A percentile compares a stretch with the other conserved stretches of the same genome.
Conservation (phyloP, 495 filamentous ascomycete species). For the Entonaema liquescens region DNA sequence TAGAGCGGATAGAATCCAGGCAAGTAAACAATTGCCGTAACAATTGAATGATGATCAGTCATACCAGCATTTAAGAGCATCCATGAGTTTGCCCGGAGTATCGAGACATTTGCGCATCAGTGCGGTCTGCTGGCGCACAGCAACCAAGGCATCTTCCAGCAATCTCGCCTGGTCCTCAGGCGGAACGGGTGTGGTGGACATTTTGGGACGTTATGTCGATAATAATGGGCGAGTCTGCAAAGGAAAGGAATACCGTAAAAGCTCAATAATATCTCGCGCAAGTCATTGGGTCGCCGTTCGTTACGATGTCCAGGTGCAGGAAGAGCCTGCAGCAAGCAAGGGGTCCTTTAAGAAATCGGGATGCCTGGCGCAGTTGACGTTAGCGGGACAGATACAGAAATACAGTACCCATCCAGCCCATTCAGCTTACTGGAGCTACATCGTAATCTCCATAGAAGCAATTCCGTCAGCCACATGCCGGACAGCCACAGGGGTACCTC, state of each 20-base stretch:
- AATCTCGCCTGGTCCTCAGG: conserved; percentile 92
- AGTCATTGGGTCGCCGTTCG: conserved; percentile 31
- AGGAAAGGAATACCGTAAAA: conserved; percentile 12
- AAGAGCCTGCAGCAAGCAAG: conserved; percentile 20
- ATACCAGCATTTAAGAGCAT: conserved; percentile 98
- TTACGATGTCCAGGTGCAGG: conserved; percentile 18
- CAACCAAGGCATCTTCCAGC: conserved; percentile 94
- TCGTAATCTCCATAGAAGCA: not conserved
- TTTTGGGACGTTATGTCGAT: conserved; percentile 35
- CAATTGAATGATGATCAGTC: conserved; percentile 37
- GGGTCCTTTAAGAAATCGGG: conserved; percentile 25
- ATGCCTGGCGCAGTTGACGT: conserved; percentile 32
- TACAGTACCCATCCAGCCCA: not conserved
- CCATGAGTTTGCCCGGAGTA: conserved; percentile 98
- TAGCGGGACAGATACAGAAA: conserved; percentile 22
- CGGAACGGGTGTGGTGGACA: conserved; percentile 70
- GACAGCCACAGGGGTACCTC: not conserved
- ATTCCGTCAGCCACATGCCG: not conserved
- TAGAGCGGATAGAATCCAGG: not conserved
- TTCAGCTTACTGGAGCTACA: not conserved
- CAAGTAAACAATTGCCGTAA: not conserved
- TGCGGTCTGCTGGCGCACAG: conserved; percentile 93
- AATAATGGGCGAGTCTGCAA: conserved; percentile 6
- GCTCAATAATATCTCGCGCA: conserved; percentile 26
- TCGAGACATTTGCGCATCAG: conserved; percentile 98